Conservation (phyloP, 164 flowering plant species). For the Platanus orientalis region DNA sequence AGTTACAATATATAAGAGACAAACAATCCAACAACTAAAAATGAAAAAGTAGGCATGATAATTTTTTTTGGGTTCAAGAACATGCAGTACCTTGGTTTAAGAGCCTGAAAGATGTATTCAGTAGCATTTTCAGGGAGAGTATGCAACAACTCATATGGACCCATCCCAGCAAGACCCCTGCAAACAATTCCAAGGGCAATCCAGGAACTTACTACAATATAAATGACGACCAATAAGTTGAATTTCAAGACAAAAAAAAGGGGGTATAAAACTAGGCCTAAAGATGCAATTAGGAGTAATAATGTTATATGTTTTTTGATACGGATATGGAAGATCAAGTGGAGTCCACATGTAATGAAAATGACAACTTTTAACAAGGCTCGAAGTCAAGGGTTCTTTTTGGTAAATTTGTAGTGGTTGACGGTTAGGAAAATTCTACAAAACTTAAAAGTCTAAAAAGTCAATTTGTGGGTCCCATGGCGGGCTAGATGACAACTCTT, state of each 20-base stretch:
- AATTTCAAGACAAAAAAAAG: not conserved
- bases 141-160: constrained; percentile 42
- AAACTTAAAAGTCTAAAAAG: too few species aligned
- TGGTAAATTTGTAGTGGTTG: too few species aligned
- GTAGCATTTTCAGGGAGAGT: constrained; percentile 60
- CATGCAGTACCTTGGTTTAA: constrained; percentile 51
- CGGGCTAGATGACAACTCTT: too few species aligned
- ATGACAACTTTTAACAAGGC: too few species aligned
- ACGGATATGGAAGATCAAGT: too few species aligned
- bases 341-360: too few species aligned
- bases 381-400: too few species aligned
- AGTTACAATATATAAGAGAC: not conserved
- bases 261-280: not conserved
- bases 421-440: too few species aligned
- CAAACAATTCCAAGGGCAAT: constrained; percentile 8
- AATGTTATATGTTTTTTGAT: too few species aligned
- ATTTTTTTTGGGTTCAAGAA: not conserved
- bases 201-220: not conserved
- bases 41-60: not conserved
- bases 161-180: constrained; percentile 36
- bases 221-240: not conserved
- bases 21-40: not conserved
- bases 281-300: too few species aligned
- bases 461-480: too few species aligned
- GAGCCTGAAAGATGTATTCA: constrained; percentile 70